Conservation (phyloP, 1,284 basidiomycete genomes). For the Pulchroboletus neoregius region DNA sequence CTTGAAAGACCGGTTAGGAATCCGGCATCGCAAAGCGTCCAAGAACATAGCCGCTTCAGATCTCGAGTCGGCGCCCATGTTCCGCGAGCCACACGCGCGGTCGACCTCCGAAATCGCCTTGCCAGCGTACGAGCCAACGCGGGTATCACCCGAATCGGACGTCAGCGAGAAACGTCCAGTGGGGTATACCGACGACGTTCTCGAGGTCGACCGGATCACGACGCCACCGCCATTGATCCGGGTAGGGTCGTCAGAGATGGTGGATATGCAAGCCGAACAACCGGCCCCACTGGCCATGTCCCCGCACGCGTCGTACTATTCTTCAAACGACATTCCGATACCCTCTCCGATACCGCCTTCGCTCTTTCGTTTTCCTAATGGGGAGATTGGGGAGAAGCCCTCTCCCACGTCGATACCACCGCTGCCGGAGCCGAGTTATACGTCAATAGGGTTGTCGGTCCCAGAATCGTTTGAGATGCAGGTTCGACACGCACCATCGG, state of each 20-base stretch:
- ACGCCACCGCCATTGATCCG: constrained; percentile 12
- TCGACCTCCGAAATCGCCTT: constrained; percentile 55
- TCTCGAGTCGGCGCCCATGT: constrained; percentile 66
- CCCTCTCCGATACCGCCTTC: constrained; percentile 57
- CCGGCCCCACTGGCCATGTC: not conserved
- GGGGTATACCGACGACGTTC: not conserved
- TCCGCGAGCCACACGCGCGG: constrained; percentile 56
- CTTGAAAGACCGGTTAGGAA: constrained; percentile 78
- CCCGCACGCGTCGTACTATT: constrained; percentile 58
- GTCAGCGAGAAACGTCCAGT: constrained; percentile 15
- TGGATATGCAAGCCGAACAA: not conserved
- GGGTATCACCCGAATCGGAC: constrained; percentile 31
- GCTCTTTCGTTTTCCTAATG: constrained; percentile 43
- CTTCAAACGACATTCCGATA: constrained; percentile 59
- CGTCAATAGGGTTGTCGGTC: constrained; percentile 4
- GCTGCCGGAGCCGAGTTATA: constrained; percentile 1
- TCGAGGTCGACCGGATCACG: constrained; percentile 2
- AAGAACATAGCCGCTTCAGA: constrained; percentile 37
- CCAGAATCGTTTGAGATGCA: constrained; percentile 53
- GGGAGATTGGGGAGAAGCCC: constrained; percentile 33
- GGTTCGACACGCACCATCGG: constrained; percentile 35
- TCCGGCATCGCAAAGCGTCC: constrained; percentile 54
- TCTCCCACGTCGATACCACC: constrained; percentile 9
- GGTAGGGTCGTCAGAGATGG: constrained; percentile 10
- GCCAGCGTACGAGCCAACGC: constrained; percentile 43